phyloP scores from a whole-genome alignment of 2,329 filamentous ascomycete genomes.

The Alternaria gansuensis region DNA sequence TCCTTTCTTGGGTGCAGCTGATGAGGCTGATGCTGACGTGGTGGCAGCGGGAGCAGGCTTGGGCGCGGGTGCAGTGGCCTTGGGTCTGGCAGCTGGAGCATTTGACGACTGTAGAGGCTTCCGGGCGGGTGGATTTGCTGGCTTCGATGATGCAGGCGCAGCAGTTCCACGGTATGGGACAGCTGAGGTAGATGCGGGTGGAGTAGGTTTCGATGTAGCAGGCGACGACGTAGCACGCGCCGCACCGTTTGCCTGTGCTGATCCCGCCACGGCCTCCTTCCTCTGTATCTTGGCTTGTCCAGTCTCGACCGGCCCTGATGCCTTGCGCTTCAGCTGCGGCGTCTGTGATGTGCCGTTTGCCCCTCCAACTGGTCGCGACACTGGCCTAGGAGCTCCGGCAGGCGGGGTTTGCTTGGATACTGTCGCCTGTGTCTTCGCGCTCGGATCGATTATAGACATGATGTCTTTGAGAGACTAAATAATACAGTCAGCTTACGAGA shows the following conservation, averaged over 20 bases:
- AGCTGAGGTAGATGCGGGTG: conserved; percentile 30
- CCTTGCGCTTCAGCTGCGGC: conserved; percentile 55
- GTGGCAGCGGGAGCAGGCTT: conserved; percentile 34
- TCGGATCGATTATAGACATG: conserved; percentile 51
- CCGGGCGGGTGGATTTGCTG: conserved; percentile 35
- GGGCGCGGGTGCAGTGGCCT: conserved; percentile 32
- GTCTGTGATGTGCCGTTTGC: conserved; percentile 44
- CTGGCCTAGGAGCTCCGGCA: conserved; percentile 46
- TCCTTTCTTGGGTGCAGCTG: conserved; percentile 71
- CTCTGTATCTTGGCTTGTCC: conserved; percentile 47
- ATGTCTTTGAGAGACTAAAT: conserved; percentile 48
- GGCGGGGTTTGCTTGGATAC: conserved; percentile 37
- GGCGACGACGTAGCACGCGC: conserved; percentile 37
- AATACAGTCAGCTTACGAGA: conserved; percentile 24
- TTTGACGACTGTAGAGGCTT: conserved; percentile 34
- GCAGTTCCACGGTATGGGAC: conserved; percentile 54
- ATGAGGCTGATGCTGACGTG: conserved; percentile 35
- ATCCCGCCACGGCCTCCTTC: conserved; percentile 40
- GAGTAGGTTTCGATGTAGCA: conserved; percentile 36
- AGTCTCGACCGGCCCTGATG: conserved; percentile 47
- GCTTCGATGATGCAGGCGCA: conserved; percentile 37
- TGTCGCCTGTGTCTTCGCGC: conserved; percentile 34
- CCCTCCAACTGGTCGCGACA: conserved; percentile 37
- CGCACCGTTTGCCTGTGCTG: conserved; percentile 39
- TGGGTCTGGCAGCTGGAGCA: conserved; percentile 28